Percentiles rank a stretch among this genome's conserved stretches.
These are phyloP conservation scores for Peniophora sp. DNA, from an alignment of 1,284 basidiomycete species.

Conservation along the genomic window DNA sequence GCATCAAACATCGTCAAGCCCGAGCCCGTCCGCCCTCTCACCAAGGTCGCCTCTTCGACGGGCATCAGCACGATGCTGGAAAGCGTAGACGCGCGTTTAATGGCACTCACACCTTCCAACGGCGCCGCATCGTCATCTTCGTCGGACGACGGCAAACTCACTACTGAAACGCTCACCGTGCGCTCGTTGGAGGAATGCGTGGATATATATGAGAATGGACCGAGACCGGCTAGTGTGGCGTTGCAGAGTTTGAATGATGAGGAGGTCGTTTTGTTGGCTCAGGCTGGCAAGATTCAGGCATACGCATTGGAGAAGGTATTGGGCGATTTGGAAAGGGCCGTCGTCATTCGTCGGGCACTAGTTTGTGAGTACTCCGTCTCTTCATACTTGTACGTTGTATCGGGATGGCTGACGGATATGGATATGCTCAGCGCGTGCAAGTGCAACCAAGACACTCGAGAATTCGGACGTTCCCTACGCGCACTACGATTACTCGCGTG, in stretches of 20 bases:
- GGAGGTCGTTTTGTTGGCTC: conserved; percentile 84
- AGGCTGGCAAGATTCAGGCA: conserved; percentile 89
- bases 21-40: conserved; percentile 5
- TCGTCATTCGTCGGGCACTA: conserved; percentile 80
- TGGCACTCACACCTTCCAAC: conserved; percentile 17
- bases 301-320: conserved; percentile 95
- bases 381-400: background rate
- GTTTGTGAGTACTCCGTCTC: conserved; percentile 82
- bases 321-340: conserved; percentile 82
- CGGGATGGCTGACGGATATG: conserved; percentile 6
- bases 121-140: conserved; percentile 8
- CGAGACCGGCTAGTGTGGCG: conserved; percentile 52
- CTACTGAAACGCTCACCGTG: conserved; percentile 12
- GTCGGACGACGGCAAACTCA: conserved; percentile 6
- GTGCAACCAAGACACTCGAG: conserved; percentile 82
- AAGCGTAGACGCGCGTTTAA: conserved; percentile 26
- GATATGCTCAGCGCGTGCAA: conserved; percentile 67
- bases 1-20: conserved; percentile 4
- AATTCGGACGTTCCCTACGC: conserved; percentile 76
- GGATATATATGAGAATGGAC: conserved; percentile 81
- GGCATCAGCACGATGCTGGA: conserved; percentile 19
- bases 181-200: conserved; percentile 77
- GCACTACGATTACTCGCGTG: conserved; percentile 90
- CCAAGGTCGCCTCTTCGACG: conserved; percentile 17
- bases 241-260: conserved; percentile 78